A percentile compares a stretch with the other conserved stretches of the same genome.
Conservation (phyloP, 805 yeast genomes). For the Kregervanrija fluxuum region DNA sequence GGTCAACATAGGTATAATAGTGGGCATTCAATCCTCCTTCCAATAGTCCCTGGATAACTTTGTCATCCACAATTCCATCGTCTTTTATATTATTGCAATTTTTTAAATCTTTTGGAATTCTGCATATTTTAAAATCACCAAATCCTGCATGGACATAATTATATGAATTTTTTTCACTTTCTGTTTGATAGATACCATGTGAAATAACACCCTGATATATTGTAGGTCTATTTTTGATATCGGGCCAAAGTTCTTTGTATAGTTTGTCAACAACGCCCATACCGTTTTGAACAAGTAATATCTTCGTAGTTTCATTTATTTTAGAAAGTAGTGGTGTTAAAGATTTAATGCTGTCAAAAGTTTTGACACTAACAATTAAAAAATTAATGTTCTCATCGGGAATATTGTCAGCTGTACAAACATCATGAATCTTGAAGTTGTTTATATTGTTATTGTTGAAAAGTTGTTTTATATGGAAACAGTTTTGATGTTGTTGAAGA, state of each 20-base stretch:
- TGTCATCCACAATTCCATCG: slow-evolving; percentile 14
- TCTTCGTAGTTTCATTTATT: slow-evolving; percentile 43
- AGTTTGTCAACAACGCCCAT: slow-evolving; percentile 62
- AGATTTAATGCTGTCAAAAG: slow-evolving; percentile 65
- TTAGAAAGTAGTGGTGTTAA: slow-evolving; percentile 44
- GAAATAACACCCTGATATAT: slow-evolving; percentile 70
- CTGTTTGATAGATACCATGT: slow-evolving; percentile 66
- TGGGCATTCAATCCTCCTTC: slow-evolving; percentile 25
- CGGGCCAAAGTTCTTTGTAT: slow-evolving; percentile 47
- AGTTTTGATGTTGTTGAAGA: slow-evolving; percentile 14
- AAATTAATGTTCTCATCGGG: slow-evolving; percentile 17
- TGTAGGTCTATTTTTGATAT: slow-evolving; percentile 38
- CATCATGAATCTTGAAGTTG: slow-evolving; percentile 13
- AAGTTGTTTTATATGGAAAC: slow-evolving; percentile 17
- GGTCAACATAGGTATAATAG: slow-evolving; percentile 32
- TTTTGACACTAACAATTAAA: slow-evolving; percentile 71
- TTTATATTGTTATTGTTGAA: slow-evolving; percentile 14
- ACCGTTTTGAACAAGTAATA: slow-evolving; percentile 78
- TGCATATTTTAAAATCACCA: slow-evolving; percentile 56
- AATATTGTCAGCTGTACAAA: slow-evolving; percentile 11
- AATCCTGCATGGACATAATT: slow-evolving; percentile 61
- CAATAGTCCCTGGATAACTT: slow-evolving; percentile 17
- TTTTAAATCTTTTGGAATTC: slow-evolving; percentile 36
- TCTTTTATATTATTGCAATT: background rate
- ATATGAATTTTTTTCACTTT: slow-evolving; percentile 25